phyloP scores from a whole-genome alignment of 176 grass and related monocot species.

The Puya raimondii region DNA sequence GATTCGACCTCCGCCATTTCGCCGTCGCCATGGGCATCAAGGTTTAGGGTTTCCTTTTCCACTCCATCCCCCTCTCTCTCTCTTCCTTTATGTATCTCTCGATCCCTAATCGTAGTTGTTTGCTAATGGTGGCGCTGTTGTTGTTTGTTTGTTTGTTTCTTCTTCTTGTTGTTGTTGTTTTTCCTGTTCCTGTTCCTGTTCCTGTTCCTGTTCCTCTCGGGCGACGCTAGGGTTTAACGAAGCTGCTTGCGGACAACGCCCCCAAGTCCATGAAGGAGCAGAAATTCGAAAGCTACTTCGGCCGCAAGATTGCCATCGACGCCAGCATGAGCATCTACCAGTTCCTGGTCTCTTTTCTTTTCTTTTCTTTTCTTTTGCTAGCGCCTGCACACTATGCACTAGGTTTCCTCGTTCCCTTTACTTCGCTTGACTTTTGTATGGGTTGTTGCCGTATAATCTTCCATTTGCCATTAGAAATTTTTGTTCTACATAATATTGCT shows the following conservation, averaged over 20 bases:
- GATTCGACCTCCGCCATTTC: background rate
- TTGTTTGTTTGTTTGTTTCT: too few species aligned
- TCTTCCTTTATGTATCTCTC: too few species aligned
- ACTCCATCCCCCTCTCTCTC: background rate
- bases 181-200: background rate
- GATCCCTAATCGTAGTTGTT: too few species aligned
- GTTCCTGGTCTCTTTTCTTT: slow-evolving; percentile 43
- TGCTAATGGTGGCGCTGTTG: too few species aligned
- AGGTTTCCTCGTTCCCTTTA: background rate
- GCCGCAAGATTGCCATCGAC: slow-evolving; percentile 66
- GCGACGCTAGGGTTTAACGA: slow-evolving; percentile 76
- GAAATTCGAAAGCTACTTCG: slow-evolving; percentile 66
- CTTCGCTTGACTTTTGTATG: background rate
- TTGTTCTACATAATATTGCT: too few species aligned
- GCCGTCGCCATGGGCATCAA: slow-evolving; percentile 67
- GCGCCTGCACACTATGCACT: background rate
- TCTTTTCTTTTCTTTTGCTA: background rate
- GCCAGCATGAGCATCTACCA: slow-evolving; percentile 95
- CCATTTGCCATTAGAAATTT: too few species aligned
- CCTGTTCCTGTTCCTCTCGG: background rate
- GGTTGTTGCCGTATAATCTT: too few species aligned
- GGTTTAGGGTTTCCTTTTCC: slow-evolving; percentile 19
- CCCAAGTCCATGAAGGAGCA: slow-evolving; percentile 40
- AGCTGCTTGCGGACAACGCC: slow-evolving; percentile 63
- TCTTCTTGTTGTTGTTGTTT: too few species aligned